Conservation (phyloP, 345 rosid species). For the Xanthoceras sorbifolium region DNA sequence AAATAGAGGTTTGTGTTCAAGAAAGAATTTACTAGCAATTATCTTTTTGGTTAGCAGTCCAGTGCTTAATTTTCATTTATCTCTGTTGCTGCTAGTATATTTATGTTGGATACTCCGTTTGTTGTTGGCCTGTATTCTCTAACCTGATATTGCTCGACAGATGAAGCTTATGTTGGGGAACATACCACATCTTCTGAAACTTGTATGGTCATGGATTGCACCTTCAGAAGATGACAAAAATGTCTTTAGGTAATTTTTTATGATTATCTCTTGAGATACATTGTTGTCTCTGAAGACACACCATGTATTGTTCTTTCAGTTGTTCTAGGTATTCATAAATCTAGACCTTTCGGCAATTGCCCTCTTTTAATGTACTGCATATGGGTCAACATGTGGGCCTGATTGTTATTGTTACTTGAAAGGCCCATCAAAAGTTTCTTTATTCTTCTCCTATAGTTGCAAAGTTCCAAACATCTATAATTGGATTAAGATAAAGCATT, state of each 20-base stretch:
- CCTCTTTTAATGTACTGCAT: neutral
- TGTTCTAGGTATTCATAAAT: neutral
- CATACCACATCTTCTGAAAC: constrained; percentile 83
- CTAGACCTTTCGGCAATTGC: neutral
- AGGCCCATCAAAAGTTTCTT: neutral
- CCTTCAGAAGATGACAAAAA: constrained; percentile 85
- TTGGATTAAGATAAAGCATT: neutral
- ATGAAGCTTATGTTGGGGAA: constrained; percentile 95
- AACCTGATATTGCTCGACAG: constrained; percentile 43
- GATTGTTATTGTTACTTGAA: constrained; percentile 15
- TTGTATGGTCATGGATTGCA: constrained; percentile 96
- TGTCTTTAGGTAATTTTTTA: constrained; percentile 61
- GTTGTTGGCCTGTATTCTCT: constrained; percentile 15
- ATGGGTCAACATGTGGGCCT: neutral
- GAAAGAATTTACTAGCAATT: neutral
- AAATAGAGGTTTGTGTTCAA: constrained; percentile 66
- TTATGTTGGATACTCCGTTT: neutral
- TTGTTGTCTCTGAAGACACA: neutral
- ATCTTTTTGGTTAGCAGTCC: neutral
- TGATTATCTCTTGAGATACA: neutral
- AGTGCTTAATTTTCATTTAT: neutral
- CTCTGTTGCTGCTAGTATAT: neutral
- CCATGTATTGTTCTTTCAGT: neutral
- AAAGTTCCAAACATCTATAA: neutral
- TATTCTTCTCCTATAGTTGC: neutral